Base-by-base conservation (phyloP, 2,329 filamentous ascomycete genomes). In the Thielaviopsis populi region DNA sequence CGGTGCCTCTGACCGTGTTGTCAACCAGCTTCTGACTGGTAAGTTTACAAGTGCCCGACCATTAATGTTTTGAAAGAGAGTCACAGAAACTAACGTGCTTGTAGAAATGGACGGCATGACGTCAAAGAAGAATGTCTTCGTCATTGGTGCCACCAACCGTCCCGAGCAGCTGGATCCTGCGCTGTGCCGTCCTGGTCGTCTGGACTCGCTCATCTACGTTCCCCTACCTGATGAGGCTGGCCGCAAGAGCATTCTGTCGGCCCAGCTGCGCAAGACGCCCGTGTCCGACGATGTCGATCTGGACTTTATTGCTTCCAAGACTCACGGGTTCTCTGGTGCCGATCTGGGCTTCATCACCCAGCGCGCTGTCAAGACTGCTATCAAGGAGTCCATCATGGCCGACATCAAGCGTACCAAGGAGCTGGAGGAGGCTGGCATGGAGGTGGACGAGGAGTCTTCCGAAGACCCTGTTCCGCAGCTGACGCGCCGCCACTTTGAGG, bases 111-210 rank as follows among this genome's bases (percentile, higher is more conserved):
- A 97, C 70, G 92, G 92, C 71, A 97, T 97, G 92, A 97, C 92
- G 56, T 96, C 92, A 46, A 99, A 99, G 89, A 99, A 99, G 88
- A 99, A 99, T 75, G 94, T 99, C 68, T 99, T 99, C 78, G 94
- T 99, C 69, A 99, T 99, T 71, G 94, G 94, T 75, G 94, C 94
- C 56, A 99, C 94, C 76, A 99, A 99, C 81, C 84, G 94, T 80
- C 94, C 94, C 53, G 94, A 99, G 80, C 94, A 97, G 80, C 88
- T 99, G 66, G 94, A 99, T 76, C 94, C 94, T 74, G 94, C 94
- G 70, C 83, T 99, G 70, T 96, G 92, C 83, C 91, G 94, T 83
- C 94, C 94, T 65, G 94, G 94, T 70, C 94, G 94, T 91, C 88
- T 99, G 59, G 94, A 99, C 76, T 97, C 92, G 43, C 85, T 99